Base-by-base conservation (phyloP, 352 stramenopile species). In the Pythium dissimile region DNA sequence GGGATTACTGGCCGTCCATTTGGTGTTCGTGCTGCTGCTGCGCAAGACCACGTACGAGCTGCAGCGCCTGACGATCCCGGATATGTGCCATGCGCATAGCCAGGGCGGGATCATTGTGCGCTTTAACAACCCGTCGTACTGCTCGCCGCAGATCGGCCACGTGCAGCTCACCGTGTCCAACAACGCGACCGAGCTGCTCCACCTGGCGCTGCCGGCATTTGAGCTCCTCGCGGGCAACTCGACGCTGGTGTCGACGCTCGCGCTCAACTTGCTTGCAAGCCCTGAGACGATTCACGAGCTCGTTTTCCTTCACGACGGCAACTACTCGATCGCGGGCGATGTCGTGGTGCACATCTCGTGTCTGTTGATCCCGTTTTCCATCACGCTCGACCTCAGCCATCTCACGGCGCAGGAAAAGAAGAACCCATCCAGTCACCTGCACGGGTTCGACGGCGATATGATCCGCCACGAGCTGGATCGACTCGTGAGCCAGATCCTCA, bases 71-170 rank as follows among this genome's bases (percentile, higher is more conserved):
- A 89, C 73, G 24, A 45, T 94, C 10, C 80, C 84, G 2, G 84
- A 94, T 21, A 48, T 94, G 43, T 94, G 84, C 48, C 80, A 91
- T 52, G 39, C 44, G 13, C 63, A 64, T 13, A 83, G 74, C 18
- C 48, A 69, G 5, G 84, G 81, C 20, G 68, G 80, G 27, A 53
- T 83, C 23, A 55, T 88, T 15, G 21, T 94, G 31, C 59, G 76
- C 51, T 78, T 90, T 52, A 57, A 80, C 24, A 94, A 94, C 48
- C 84, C 84, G 52, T 92, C 81, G 28, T 92, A 89, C 47, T 94
- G 84, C 59, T 72, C 74, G 27, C 84, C 84, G 0, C 61, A 72
- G 3, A 56, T 94, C 27, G 80, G 81, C 0, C 71, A 78, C n/a
- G 37, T 91, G 39, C 64, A 64, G 26, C 56, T 89, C 30, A 74